These are phyloP conservation scores for Mucor lusitanicus DNA, from an alignment of 371 early-diverging fungal genomes.

Conservation along the genomic window DNA sequence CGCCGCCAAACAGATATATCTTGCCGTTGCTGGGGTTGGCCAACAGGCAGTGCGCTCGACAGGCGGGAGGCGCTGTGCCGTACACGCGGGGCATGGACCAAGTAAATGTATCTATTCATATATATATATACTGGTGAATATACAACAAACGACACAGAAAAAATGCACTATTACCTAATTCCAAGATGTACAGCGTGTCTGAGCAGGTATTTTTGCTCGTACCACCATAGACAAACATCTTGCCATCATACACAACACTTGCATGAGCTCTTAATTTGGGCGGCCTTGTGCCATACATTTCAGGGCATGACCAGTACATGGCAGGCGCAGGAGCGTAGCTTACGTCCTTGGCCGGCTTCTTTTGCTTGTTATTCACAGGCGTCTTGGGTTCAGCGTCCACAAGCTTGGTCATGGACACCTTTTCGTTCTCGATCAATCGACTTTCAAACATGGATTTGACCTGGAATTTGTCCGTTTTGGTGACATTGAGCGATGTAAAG, in stretches of 20 bases:
- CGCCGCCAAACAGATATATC: constrained; percentile 76
- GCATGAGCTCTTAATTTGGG: constrained; percentile 79
- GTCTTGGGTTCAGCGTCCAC: not conserved
- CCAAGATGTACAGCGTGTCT: constrained; percentile 76
- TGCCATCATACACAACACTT: constrained; percentile 71
- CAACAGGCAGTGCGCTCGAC: constrained; percentile 81
- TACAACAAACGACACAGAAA: too few relatives aligned
- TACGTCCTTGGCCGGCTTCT: not conserved
- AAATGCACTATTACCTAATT: constrained; percentile 61
- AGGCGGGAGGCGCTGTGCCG: constrained; percentile 73
- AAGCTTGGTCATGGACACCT: not conserved
- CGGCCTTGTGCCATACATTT: constrained; percentile 64
- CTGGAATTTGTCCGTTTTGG: constrained; percentile 8
- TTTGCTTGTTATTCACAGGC: not conserved
- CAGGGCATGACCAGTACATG: constrained; percentile 83
- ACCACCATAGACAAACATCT: constrained; percentile 86
- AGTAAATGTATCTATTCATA: constrained; percentile 73
- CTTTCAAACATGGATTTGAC: constrained; percentile 18
- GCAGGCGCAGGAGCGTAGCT: constrained; percentile 61
- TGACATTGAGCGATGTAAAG: not conserved
- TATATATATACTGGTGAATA: too few relatives aligned
- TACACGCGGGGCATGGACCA: constrained; percentile 72
- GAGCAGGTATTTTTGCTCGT: constrained; percentile 72
- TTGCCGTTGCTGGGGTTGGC: constrained; percentile 59
- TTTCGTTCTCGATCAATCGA: constrained; percentile 5